Base-by-base conservation (phyloP, 2,329 filamentous ascomycete genomes). In the Anisogramma anomala region DNA sequence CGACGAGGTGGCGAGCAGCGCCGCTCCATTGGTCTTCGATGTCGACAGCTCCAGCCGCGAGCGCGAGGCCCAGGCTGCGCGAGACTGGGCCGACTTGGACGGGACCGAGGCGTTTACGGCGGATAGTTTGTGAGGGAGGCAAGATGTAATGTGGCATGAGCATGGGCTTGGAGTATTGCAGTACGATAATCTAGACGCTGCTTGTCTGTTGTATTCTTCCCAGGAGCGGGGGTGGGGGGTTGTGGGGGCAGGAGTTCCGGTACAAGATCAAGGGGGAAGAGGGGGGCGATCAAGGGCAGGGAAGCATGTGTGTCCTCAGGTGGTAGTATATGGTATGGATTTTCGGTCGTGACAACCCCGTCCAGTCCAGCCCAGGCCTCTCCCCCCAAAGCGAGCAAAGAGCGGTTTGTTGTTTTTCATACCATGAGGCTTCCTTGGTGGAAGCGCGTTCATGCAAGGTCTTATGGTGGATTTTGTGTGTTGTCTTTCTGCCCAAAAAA, bases 31-130 rank as follows among this genome's bases (percentile, higher is more conserved):
- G n/a, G 38, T 23, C 4, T 35, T 41, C 17, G 38, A 41, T n/a
- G 22, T 33, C 6, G 38, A 35, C 4, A 26, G 38, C n/a, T 35
- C 33, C 4, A 15, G 13, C 4, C 30, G 30, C 11, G 38, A 35
- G 17, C 26, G 38, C 8, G 32, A 35, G 14, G 15, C 11, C 17
- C 15, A 13, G 6, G 11, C 14, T 22, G 30, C 15, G 13, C 20
- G 18, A 25, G 33, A 41, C 18, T 26, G n/a, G n/a, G n/a, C 17
- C 14, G 31, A 34, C 6, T 3, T 34, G 17, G 23, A 41, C 3
- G 31, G 38, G 6, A 41, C 38, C 4, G 38, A 41, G 25, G 38
- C 38, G 3, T 41, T 41, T n/a, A 41, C 23, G 15, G 38, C 35
- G 32, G 38, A 41, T 17, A 41, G 38, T 22, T 18, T 35, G 38